Conservation (phyloP, 139 green algal genomes). For the Tetraselmis striata region DNA sequence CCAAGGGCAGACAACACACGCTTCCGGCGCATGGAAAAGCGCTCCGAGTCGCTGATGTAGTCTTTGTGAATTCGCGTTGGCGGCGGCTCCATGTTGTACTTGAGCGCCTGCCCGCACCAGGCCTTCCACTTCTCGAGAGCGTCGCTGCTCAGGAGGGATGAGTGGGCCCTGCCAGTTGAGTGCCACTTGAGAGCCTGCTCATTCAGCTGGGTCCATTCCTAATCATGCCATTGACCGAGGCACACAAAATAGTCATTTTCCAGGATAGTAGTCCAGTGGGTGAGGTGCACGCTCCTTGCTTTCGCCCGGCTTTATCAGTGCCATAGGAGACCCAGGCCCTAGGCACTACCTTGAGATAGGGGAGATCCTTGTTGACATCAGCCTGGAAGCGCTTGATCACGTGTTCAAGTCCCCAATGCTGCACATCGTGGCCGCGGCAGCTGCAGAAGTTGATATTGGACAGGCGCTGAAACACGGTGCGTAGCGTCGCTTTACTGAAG, state of each 20-base stretch:
- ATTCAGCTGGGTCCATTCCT: neutral
- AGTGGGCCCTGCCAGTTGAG: neutral
- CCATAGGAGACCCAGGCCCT: too few species aligned
- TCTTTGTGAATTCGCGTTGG: neutral
- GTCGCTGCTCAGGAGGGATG: neutral
- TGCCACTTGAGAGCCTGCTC: neutral
- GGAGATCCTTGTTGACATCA: neutral
- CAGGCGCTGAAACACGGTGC: neutral
- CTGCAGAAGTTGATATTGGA: neutral
- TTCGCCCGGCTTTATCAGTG: too few species aligned
- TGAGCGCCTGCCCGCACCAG: neutral
- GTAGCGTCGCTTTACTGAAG: neutral
- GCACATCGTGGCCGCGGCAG: neutral
- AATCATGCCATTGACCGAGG: too few species aligned
- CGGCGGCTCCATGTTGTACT: neutral
- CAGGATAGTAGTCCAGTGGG: too few species aligned
- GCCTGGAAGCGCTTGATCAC: neutral
- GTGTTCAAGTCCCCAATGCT: neutral
- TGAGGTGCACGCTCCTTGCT: too few species aligned
- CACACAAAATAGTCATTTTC: too few species aligned
- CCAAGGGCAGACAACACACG: neutral
- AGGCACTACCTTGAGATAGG: neutral
- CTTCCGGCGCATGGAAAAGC: neutral
- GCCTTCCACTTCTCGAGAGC: neutral
- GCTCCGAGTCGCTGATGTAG: neutral